These are phyloP conservation scores for Tetracladium setigerum DNA, from an alignment of 495 filamentous ascomycete species.

Conservation along the genomic window DNA sequence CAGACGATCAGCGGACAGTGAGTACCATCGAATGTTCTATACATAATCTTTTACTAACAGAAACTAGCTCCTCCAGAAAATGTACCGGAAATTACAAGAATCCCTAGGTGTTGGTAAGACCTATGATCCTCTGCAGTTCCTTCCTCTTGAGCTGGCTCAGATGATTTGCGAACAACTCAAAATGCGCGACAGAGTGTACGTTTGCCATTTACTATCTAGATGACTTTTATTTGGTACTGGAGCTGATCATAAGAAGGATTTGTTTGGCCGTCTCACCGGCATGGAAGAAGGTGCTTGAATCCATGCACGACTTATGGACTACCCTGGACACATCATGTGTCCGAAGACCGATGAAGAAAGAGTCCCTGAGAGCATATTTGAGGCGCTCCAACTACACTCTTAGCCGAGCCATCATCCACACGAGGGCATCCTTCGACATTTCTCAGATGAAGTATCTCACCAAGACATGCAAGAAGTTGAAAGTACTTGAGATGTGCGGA, in stretches of 20 bases:
- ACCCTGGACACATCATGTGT: constrained; percentile 14
- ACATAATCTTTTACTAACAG: background rate
- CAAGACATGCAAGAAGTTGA: constrained; percentile 13
- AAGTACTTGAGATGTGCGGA: constrained; percentile 11
- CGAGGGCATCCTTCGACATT: constrained; percentile 8
- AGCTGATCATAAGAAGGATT: constrained; percentile 9
- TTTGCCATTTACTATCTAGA: background rate
- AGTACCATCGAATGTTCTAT: background rate
- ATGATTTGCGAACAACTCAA: constrained; percentile 16
- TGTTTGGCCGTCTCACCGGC: constrained; percentile 19
- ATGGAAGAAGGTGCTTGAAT: constrained; percentile 20
- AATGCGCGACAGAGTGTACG: constrained; percentile 20
- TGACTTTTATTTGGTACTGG: background rate
- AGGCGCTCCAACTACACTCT: constrained; percentile 21
- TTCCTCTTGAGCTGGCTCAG: constrained; percentile 18
- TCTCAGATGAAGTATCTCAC: constrained; percentile 7
- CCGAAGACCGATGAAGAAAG: constrained; percentile 1
- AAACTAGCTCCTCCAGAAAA: constrained; percentile 15
- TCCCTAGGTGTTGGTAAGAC: constrained; percentile 10
- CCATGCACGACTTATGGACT: constrained; percentile 17
- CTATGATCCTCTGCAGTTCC: constrained; percentile 16
- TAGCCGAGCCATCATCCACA: constrained; percentile 12
- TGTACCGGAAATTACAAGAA: constrained; percentile 17
- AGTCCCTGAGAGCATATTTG: constrained; percentile 12
- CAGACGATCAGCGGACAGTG: constrained; percentile 15